Conservation (phyloP, 1,284 basidiomycete genomes). For the Gomphus bonarii region DNA sequence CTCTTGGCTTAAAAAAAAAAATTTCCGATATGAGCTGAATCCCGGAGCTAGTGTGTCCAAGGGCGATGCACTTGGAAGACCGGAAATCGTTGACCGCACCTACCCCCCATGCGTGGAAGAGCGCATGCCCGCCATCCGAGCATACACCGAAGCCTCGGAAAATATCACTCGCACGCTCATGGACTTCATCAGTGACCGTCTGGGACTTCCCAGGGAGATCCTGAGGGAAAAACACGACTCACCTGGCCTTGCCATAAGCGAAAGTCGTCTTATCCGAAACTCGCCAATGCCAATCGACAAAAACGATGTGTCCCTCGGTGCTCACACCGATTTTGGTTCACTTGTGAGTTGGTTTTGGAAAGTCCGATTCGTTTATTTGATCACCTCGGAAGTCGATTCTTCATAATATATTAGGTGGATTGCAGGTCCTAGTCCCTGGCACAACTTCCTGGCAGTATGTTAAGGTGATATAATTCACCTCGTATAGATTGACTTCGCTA, state of each 20-base stretch:
- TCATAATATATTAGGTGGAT: constrained; percentile 52
- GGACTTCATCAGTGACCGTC: constrained; percentile 42
- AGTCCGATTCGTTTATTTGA: neutral
- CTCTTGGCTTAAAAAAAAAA: too few species aligned
- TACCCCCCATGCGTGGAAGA: constrained; percentile 45
- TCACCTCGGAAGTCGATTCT: constrained; percentile 38
- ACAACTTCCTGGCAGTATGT: constrained; percentile 60
- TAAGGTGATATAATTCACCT: constrained; percentile 27
- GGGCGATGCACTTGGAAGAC: constrained; percentile 36
- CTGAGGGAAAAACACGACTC: constrained; percentile 36
- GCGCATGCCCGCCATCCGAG: constrained; percentile 38
- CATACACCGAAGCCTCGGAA: constrained; percentile 49
- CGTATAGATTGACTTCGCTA: neutral
- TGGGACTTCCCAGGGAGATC: constrained; percentile 43
- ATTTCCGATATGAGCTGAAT: too few species aligned
- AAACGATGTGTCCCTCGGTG: constrained; percentile 32
- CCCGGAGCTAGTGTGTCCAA: neutral
- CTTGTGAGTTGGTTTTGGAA: constrained; percentile 22
- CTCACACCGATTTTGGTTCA: constrained; percentile 48
- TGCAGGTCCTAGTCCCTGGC: constrained; percentile 59
- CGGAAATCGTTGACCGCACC: constrained; percentile 35
- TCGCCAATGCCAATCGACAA: constrained; percentile 26
- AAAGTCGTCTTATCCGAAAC: constrained; percentile 46
- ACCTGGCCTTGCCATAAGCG: constrained; percentile 43
- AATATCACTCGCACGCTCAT: constrained; percentile 46